Percentiles rank a stretch among this genome's conserved stretches.
phyloP scores from a whole-genome alignment of 495 filamentous ascomycete genomes.

The Aspergillus cristatus region DNA sequence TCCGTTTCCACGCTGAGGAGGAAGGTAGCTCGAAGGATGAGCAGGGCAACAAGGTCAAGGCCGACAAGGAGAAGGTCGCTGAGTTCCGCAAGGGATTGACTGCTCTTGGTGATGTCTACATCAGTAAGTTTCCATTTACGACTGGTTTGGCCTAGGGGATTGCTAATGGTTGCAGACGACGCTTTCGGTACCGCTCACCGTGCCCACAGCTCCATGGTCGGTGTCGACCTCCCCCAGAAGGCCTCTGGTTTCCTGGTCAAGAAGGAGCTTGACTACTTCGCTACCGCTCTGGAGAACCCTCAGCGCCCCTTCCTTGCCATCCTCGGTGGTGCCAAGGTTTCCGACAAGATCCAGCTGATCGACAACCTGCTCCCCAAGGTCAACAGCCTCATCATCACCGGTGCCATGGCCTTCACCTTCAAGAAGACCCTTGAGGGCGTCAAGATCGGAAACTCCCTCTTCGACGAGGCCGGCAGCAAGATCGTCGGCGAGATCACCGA shows the following conservation, averaged over 20 bases:
- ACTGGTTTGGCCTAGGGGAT: too few species aligned
- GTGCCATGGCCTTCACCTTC: slow-evolving; percentile 99
- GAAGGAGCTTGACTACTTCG: slow-evolving; percentile 99
- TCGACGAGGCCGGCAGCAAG: slow-evolving; percentile 92
- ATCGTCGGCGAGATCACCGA: slow-evolving; percentile 78
- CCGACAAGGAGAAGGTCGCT: slow-evolving; percentile 82
- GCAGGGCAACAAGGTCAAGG: slow-evolving; percentile 95
- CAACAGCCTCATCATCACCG: slow-evolving; percentile 91
- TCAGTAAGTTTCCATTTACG: slow-evolving; percentile 57
- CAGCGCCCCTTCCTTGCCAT: slow-evolving; percentile 97
- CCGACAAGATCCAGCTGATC: slow-evolving; percentile 98
- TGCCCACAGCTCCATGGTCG: slow-evolving; percentile 98
- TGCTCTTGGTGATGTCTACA: slow-evolving; percentile 88
- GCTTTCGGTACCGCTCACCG: slow-evolving; percentile 98
- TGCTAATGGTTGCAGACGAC: slow-evolving; percentile 57
- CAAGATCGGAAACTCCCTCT: slow-evolving; percentile 83
- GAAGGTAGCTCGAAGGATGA: slow-evolving; percentile 89
- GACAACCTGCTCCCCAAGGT: slow-evolving; percentile 98
- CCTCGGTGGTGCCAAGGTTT: slow-evolving; percentile 94
- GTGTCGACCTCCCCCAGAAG: slow-evolving; percentile 88
- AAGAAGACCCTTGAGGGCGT: slow-evolving; percentile 94
- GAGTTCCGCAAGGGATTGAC: slow-evolving; percentile 94
- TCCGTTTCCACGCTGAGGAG: slow-evolving; percentile 96
- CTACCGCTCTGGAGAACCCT: slow-evolving; percentile 87
- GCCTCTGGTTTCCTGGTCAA: slow-evolving; percentile 97